phyloP scores from a whole-genome alignment of 192 early-diverging fungal species.

The Backusella parvicylindrica region DNA sequence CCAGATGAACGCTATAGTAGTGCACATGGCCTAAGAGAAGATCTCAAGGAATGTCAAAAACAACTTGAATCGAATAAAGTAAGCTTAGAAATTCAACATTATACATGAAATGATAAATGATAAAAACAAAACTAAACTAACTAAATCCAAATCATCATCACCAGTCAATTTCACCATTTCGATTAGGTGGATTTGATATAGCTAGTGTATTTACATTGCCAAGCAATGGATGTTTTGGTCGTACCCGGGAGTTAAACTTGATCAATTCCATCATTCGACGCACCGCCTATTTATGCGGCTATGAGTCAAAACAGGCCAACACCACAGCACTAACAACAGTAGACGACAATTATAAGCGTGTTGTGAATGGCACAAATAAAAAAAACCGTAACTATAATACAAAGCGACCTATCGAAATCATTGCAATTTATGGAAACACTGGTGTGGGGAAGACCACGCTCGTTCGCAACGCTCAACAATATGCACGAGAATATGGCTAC shows the following conservation, averaged over 20 bases:
- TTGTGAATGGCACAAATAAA: background rate
- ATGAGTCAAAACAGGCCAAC: background rate
- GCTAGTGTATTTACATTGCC: slow-evolving; percentile 29
- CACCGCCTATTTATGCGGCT: slow-evolving; percentile 10
- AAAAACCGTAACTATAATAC: background rate
- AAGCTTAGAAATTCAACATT: background rate
- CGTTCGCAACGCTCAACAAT: slow-evolving; percentile 14
- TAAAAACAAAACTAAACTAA: background rate
- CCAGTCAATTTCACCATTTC: slow-evolving; percentile 22
- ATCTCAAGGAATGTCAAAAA: slow-evolving; percentile 24
- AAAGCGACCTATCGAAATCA: slow-evolving; percentile 24
- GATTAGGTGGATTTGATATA: slow-evolving; percentile 25
- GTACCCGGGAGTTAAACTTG: slow-evolving; percentile 17
- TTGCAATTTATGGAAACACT: slow-evolving; percentile 25
- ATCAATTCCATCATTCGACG: slow-evolving; percentile 22
- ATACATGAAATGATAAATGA: background rate
- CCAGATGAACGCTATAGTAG: slow-evolving; percentile 35
- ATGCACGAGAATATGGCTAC: slow-evolving; percentile 30
- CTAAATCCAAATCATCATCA: background rate
- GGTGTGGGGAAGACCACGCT: slow-evolving; percentile 32
- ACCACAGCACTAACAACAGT: background rate
- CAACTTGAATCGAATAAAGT: slow-evolving; percentile 23
- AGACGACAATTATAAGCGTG: background rate
- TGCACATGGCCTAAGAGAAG: slow-evolving; percentile 28
- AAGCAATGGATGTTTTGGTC: slow-evolving; percentile 24